phyloP scores from a whole-genome alignment of 352 stramenopile species.

The Pythium diclinum region DNA sequence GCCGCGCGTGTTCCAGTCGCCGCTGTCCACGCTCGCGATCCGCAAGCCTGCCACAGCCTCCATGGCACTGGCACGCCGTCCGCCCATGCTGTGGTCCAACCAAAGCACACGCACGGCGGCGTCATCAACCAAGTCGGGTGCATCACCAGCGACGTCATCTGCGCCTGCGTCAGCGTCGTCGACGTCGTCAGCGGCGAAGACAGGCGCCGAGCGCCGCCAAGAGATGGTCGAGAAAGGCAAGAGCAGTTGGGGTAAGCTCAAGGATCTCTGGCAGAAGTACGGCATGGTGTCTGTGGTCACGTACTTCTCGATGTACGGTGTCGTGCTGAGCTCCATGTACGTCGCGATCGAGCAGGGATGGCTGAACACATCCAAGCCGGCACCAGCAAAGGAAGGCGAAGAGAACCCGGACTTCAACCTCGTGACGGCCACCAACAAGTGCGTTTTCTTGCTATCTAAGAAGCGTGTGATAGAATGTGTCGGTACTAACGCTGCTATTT shows the following conservation, averaged over 20 bases:
- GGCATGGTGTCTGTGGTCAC: constrained; percentile 79
- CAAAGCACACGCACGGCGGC: constrained; percentile 1
- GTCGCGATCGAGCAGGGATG: constrained; percentile 78
- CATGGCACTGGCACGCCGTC: constrained; percentile 9
- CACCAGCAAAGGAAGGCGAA: constrained; percentile 27
- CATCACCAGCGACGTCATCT: constrained; percentile 19
- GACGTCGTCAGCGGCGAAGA: constrained; percentile 24
- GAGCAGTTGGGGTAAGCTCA: constrained; percentile 53
- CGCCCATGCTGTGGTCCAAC: constrained; percentile 14
- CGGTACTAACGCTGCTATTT: background rate
- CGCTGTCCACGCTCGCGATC: constrained; percentile 14
- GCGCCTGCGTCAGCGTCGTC: constrained; percentile 27
- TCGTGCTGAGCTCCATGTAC: constrained; percentile 77
- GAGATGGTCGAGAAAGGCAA: constrained; percentile 38
- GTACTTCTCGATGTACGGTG: constrained; percentile 77
- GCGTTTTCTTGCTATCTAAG: no score
- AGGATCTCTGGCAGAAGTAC: constrained; percentile 84
- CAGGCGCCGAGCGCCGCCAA: constrained; percentile 25
- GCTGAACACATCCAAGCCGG: constrained; percentile 51
- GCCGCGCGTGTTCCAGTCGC: constrained; percentile 5
- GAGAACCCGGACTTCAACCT: constrained; percentile 58
- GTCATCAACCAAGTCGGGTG: background rate
- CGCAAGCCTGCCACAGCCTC: background rate
- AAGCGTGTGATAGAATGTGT: no score
- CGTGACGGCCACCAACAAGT: constrained; percentile 82